phyloP scores from a whole-genome alignment of 805 yeast species.

The Teunomyces barrocoloradensis region DNA sequence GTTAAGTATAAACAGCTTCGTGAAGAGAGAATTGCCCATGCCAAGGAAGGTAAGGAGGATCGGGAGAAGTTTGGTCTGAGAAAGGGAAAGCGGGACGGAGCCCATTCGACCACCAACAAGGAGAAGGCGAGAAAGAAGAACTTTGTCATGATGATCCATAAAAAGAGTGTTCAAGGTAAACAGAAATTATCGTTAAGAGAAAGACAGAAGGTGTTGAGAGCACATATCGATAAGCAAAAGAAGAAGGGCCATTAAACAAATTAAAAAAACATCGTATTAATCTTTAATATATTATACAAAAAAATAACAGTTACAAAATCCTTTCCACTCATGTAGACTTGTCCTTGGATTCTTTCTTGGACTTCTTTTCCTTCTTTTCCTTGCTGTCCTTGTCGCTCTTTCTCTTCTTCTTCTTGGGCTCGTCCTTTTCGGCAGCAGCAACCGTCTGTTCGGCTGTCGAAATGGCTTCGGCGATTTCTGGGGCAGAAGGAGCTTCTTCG shows the following conservation, averaged over 20 bases:
- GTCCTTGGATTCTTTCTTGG: constrained; percentile 1
- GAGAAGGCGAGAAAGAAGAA: constrained; percentile 98
- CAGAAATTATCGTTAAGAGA: constrained; percentile 87
- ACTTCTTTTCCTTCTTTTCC: constrained; percentile 15
- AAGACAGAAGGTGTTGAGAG: constrained; percentile 79
- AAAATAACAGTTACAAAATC: not conserved
- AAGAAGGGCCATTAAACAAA: constrained; percentile 61
- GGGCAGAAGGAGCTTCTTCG: not conserved
- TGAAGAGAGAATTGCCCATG: constrained; percentile 86
- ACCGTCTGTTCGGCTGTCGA: constrained; percentile 2
- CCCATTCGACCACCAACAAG: constrained; percentile 89
- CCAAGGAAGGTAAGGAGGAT: constrained; percentile 89
- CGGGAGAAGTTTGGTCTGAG: constrained; percentile 88
- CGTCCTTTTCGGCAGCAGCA: constrained; percentile 3
- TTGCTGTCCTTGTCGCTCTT: constrained; percentile 13
- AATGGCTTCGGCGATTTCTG: constrained; percentile 2
- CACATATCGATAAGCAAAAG: constrained; percentile 89
- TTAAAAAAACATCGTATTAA: not conserved
- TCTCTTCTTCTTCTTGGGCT: constrained; percentile 13
- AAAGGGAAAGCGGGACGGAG: constrained; percentile 72
- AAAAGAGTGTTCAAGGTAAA: constrained; percentile 90
- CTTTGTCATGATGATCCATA: constrained; percentile 98
- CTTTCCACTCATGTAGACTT: not conserved
- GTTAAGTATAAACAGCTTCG: constrained; percentile 78
- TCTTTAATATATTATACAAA: not conserved